Conservation (phyloP, 208 protist species). For the Leishmania lainsoni region DNA sequence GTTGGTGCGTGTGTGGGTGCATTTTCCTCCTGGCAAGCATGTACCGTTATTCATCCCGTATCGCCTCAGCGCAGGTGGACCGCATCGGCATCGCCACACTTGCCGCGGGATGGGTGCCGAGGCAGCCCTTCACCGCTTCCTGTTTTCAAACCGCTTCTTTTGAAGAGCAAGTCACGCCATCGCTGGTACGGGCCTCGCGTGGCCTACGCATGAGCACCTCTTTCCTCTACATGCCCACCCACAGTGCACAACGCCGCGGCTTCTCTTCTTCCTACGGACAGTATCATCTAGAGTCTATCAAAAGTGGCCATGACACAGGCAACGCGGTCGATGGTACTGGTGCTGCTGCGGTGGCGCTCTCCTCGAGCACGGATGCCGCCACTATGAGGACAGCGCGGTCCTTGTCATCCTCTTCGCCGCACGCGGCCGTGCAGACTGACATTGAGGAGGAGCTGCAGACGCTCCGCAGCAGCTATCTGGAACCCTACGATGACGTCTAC, state of each 20-base stretch:
- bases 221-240: neutral
- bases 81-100: neutral
- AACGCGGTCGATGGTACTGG: neutral
- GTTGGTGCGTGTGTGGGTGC: neutral
- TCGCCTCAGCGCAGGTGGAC: neutral
- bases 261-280: neutral
- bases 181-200: neutral
- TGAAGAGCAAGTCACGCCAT: neutral
- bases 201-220: neutral
- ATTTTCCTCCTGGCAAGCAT: neutral
- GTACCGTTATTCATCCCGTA: neutral
- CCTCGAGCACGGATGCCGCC: no score
- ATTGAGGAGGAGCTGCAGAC: conserved; percentile 40
- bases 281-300: neutral
- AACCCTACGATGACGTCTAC: conserved; percentile 34
- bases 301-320: neutral
- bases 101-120: neutral
- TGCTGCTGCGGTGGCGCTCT: neutral
- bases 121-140: neutral
- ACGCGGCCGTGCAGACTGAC: conserved; percentile 15
- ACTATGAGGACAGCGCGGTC: neutral
- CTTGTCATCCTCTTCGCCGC: neutral
- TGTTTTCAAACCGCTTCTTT: neutral
- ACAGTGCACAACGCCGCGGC: conserved; percentile 4
- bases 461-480: conserved; percentile 38